Evolutionary conservation across 495 filamentous ascomycete genomes (phyloP).

Genomic region (Lophiostoma macrostomum): DNA sequence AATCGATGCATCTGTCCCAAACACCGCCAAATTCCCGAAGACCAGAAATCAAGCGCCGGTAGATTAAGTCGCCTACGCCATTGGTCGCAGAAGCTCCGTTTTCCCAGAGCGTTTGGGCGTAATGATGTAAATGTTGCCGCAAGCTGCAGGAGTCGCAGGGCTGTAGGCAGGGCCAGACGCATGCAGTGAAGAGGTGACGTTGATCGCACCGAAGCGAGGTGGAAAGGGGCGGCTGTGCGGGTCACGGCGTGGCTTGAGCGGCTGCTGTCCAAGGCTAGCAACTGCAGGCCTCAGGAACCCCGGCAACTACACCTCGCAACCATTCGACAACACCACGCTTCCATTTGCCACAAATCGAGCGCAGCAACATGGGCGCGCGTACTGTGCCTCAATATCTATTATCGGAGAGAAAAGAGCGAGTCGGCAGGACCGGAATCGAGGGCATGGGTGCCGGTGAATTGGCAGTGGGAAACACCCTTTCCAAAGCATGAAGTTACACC

Average conservation of each 20-base stretch:
- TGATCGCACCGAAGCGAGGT: slow-evolving; percentile 25
- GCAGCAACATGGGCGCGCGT: neutral
- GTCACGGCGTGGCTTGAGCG: neutral
- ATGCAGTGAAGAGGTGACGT: slow-evolving; percentile 21
- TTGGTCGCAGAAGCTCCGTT: slow-evolving; percentile 3
- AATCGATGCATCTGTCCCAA: neutral
- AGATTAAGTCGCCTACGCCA: slow-evolving; percentile 8
- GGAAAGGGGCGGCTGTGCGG: slow-evolving; percentile 12
- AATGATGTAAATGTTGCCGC: slow-evolving; percentile 12
- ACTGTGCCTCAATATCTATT: neutral
- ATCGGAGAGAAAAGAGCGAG: neutral
- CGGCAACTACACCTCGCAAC: neutral
- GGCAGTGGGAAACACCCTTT: neutral
- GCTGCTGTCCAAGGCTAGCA: too few species aligned
- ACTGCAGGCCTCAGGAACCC: too few species aligned
- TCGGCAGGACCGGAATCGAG: neutral
- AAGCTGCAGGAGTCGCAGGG: neutral
- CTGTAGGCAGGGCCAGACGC: slow-evolving; percentile 10
- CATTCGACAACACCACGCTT: too few species aligned
- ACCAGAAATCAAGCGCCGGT: slow-evolving; percentile 1
- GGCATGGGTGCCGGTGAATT: neutral
- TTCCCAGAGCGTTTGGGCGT: neutral
- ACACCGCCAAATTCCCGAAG: neutral
- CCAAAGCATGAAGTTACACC: too few species aligned
- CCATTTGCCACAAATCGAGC: too few species aligned